A percentile compares a stretch with the other conserved stretches of the same genome.
Evolutionary conservation across 208 protist species (phyloP).

Genomic region (Wallacemonas sp.): DNA sequence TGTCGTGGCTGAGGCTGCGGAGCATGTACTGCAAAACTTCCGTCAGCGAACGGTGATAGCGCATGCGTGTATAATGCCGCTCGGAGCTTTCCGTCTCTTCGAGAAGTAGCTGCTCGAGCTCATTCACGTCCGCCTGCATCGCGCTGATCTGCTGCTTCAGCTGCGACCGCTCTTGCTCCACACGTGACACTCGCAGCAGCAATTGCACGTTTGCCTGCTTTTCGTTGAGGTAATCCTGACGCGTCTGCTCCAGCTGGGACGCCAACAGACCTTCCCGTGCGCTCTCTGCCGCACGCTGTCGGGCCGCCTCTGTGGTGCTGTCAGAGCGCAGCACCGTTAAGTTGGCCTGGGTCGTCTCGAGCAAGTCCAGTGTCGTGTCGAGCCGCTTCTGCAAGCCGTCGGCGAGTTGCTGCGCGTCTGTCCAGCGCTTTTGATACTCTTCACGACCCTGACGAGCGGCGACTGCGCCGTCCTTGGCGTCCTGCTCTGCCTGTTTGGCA

Average conservation of each 20-base stretch:
- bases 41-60: constrained; percentile 40
- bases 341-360: constrained; percentile 56
- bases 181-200: constrained; percentile 52
- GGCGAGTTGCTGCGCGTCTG: constrained; percentile 31
- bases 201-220: constrained; percentile 78
- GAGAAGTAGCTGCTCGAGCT: constrained; percentile 71
- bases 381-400: constrained; percentile 38
- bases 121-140: constrained; percentile 39
- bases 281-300: constrained; percentile 25
- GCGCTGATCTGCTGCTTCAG: constrained; percentile 28
- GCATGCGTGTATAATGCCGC: constrained; percentile 68
- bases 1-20: constrained; percentile 1
- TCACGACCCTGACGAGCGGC: constrained; percentile 17
- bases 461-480: constrained; percentile 23
- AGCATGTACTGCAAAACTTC: constrained; percentile 37
- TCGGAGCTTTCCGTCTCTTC: constrained; percentile 77
- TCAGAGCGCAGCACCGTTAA: constrained; percentile 32
- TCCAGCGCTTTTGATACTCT: constrained; percentile 44
- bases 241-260: constrained; percentile 44
- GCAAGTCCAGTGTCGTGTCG: constrained; percentile 36
- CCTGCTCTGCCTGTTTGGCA: constrained; percentile 25
- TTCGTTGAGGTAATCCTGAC: constrained; percentile 62
- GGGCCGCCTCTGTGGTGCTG: constrained; percentile 26
- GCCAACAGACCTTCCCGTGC: constrained; percentile 28
- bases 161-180: constrained; percentile 49